These are phyloP conservation scores for Carpinus viminea DNA, from an alignment of 306 rosid species.

Conservation along the genomic window DNA sequence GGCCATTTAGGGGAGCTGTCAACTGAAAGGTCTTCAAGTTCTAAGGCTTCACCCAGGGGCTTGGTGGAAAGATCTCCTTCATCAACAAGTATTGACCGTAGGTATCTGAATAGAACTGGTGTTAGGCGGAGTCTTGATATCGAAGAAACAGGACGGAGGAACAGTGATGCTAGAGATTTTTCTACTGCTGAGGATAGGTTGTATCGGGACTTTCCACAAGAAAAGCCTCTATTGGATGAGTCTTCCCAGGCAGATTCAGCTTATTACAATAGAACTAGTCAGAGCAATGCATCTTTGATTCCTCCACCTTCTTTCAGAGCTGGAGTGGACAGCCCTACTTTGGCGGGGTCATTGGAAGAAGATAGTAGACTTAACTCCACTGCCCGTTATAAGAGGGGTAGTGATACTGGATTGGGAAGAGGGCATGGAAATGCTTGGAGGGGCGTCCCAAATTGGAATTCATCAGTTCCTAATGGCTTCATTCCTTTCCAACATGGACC, in stretches of 20 bases:
- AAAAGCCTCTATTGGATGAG: conserved; percentile 63
- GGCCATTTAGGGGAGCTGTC: conserved; percentile 54
- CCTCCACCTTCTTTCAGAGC: conserved; percentile 68
- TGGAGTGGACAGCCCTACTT: conserved; percentile 75
- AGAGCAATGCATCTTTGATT: conserved; percentile 52
- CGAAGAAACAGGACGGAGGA: conserved; percentile 81
- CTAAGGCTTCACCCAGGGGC: conserved; percentile 83
- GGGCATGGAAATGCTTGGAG: conserved; percentile 92
- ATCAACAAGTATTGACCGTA: conserved; percentile 72
- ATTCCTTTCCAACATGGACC: conserved; percentile 94
- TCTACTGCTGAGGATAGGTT: conserved; percentile 62
- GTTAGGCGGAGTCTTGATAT: conserved; percentile 67
- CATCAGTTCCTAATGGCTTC: conserved; percentile 85
- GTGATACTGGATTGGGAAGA: conserved; percentile 77
- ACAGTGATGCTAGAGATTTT: conserved; percentile 68
- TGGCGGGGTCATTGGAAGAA: conserved; percentile 73
- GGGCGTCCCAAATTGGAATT: conserved; percentile 81
- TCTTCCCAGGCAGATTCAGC: conserved; percentile 69
- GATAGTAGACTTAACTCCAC: conserved; percentile 77
- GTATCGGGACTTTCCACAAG: conserved; percentile 56
- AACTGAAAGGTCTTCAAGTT: conserved; percentile 73
- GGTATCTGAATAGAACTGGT: conserved; percentile 52
- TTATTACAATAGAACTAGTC: conserved; percentile 62
- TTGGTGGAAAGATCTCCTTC: conserved; percentile 76
- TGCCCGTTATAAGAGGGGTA: conserved; percentile 73